Evolutionary conservation across 1,139 yeast species (phyloP).

Genomic region (Yarrowia galli): DNA sequence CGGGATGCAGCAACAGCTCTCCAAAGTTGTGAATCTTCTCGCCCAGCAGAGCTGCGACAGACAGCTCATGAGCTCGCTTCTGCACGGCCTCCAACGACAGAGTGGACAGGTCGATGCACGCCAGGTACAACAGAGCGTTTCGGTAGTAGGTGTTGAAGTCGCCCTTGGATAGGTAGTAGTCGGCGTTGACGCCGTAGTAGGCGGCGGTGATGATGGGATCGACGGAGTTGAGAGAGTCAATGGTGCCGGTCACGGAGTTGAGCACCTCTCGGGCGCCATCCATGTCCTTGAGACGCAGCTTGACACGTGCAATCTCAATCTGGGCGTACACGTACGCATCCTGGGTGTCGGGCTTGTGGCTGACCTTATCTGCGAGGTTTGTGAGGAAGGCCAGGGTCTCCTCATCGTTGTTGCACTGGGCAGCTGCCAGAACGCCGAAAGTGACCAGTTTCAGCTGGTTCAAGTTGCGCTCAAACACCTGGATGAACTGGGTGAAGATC

Average conservation of each 20-base stretch:
- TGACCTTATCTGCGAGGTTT: constrained; percentile 60
- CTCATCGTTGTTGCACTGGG: constrained; percentile 55
- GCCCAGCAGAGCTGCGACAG: constrained; percentile 88
- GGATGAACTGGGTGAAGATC: constrained; percentile 74
- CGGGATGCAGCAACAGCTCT: constrained; percentile 89
- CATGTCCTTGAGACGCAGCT: constrained; percentile 64
- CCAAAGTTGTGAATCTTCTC: constrained; percentile 95
- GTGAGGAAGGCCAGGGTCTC: constrained; percentile 66
- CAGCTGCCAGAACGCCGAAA: constrained; percentile 68
- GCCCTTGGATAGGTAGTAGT: constrained; percentile 72
- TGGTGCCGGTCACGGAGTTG: constrained; percentile 64
- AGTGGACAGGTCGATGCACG: constrained; percentile 63
- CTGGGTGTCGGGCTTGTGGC: constrained; percentile 53
- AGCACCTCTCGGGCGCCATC: constrained; percentile 73
- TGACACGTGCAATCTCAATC: constrained; percentile 78
- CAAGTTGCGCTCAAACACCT: constrained; percentile 70
- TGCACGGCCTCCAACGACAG: constrained; percentile 62
- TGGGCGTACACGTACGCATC: constrained; percentile 69
- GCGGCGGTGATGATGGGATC: constrained; percentile 81
- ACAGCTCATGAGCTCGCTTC: constrained; percentile 77
- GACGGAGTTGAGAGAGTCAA: constrained; percentile 67
- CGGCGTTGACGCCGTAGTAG: constrained; percentile 80
- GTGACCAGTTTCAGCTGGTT: constrained; percentile 81
- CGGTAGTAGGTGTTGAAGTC: constrained; percentile 85
- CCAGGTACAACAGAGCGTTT: constrained; percentile 66